Base-by-base conservation (phyloP, 495 filamentous ascomycete species). In the Friedmanniomyces simplex region DNA sequence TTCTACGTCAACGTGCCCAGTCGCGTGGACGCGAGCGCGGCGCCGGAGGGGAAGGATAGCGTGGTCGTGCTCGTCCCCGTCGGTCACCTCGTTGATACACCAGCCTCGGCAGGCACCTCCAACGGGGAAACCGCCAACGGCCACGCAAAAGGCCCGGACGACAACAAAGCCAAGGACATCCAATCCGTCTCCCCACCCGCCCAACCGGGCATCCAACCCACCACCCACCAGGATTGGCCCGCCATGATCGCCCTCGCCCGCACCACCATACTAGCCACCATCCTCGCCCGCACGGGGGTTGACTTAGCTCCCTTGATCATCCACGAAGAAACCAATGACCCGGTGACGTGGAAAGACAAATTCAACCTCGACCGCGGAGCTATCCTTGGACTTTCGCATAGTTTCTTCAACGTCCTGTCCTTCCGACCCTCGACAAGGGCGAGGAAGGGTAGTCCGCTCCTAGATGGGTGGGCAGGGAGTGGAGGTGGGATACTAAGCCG, bases 1-100 rank as follows among this genome's bases (percentile, higher is more conserved):
- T 88, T 88, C 73, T 88, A 87, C 69, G 76, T 87, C 68, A 86
- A 87, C 64, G 82, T 87, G 2, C 84, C 84, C 0, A 80, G 74
- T 28, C 74, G 82, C 18, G 74, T 86, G 24, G 84, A 88, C 62
- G 71, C 80, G 0, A 74, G 74, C 7, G 85, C 84, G 5, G 82
- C 85, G 13, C 85, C 85, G 0, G 59, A 68, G n/a, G 77, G 76
- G 0, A 74, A 74, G 59, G 84, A 88, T 53, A 66, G 75, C 1
- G 67, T 87, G 48, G 79, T 86, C 28, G 80, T 84, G 0, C 75
- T 88, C 16, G 82, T 86, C 0, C 84, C 84, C 8, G 79, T 84
- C 3, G 84, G 84, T 11, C 83, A 86, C 57, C 71, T 86, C 0
- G 58, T 76, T 12, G 67, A 70, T 26, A 42, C 49, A 28, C 13